Percentiles rank a stretch among this genome's conserved stretches.
phyloP scores from a whole-genome alignment of 495 filamentous ascomycete genomes.

The Tuber calosporum region DNA sequence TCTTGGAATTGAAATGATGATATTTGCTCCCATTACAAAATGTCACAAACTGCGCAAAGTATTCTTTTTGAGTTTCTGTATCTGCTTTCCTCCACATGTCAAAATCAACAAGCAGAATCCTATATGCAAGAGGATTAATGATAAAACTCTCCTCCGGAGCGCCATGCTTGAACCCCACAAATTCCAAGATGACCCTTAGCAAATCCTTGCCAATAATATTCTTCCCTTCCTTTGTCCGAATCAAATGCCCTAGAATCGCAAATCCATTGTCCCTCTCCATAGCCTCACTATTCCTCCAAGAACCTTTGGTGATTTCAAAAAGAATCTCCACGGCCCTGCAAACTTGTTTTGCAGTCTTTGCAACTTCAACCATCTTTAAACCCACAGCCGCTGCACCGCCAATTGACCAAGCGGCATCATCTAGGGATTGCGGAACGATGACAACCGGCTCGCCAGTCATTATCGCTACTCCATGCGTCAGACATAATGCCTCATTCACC shows the following conservation, averaged over 20 bases:
- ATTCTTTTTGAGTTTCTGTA: constrained; percentile 65
- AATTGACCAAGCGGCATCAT: constrained; percentile 87
- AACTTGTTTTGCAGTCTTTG: constrained; percentile 59
- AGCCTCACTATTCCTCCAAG: constrained; percentile 95
- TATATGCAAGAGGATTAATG: constrained; percentile 88
- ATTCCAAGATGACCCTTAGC: constrained; percentile 67
- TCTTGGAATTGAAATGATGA: constrained; percentile 80
- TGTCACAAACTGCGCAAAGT: constrained; percentile 81
- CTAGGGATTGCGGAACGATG: constrained; percentile 68
- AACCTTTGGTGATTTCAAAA: constrained; percentile 73
- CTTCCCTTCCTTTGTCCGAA: constrained; percentile 43
- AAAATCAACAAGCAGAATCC: constrained; percentile 81
- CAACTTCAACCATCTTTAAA: constrained; percentile 71
- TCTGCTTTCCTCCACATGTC: constrained; percentile 83
- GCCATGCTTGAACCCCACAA: constrained; percentile 75
- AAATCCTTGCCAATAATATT: constrained; percentile 48
- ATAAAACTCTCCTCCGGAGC: constrained; percentile 65
- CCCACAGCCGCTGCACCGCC: constrained; percentile 79
- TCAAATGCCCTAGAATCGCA: constrained; percentile 61
- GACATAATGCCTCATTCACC: constrained; percentile 77
- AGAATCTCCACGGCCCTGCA: constrained; percentile 74
- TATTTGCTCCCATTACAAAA: constrained; percentile 81
- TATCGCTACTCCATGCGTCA: constrained; percentile 68
- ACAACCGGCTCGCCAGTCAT: constrained; percentile 80
- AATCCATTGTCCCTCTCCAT: constrained; percentile 97